A percentile compares a stretch with the other conserved stretches of the same genome.
Conservation (phyloP, 257 asterid species). For the Verbena officinalis region DNA sequence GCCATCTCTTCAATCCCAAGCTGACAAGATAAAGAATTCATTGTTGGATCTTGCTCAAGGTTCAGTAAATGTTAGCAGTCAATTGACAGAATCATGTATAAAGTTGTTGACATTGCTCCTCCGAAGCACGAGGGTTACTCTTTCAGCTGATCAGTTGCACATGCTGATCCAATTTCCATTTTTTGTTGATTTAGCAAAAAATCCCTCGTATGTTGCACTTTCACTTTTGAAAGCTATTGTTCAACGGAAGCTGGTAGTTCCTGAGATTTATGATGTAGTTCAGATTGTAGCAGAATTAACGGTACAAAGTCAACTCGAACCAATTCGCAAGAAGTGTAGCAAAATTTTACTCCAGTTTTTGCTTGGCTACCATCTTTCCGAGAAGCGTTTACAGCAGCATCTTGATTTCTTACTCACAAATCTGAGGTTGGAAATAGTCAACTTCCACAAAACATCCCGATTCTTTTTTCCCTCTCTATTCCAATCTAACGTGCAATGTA, state of each 20-base stretch:
- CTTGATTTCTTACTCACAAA: conserved; percentile 69
- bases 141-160: conserved; percentile 76
- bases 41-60: conserved; percentile 80
- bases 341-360: conserved; percentile 81
- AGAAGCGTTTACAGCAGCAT: conserved; percentile 77
- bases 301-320: conserved; percentile 85
- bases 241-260: conserved; percentile 69
- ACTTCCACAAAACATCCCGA: conserved; percentile 13
- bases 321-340: conserved; percentile 81
- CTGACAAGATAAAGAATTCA: conserved; percentile 73
- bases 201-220: conserved; percentile 76
- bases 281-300: conserved; percentile 73
- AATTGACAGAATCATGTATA: conserved; percentile 77
- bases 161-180: conserved; percentile 83
- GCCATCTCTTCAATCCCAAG: conserved; percentile 71
- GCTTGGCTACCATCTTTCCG: conserved; percentile 70
- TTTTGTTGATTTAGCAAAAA: conserved; percentile 82
- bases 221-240: conserved; percentile 83
- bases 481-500: conserved; percentile 7
- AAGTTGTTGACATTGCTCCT: conserved; percentile 73
- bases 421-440: conserved; percentile 56
- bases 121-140: conserved; percentile 65
- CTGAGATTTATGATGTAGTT: conserved; percentile 79
- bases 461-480: background rate
- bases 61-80: conserved; percentile 60